These are phyloP conservation scores for Pestalotiopsis sp. DNA, from an alignment of 2,329 filamentous ascomycete genomes.

Conservation along the genomic window DNA sequence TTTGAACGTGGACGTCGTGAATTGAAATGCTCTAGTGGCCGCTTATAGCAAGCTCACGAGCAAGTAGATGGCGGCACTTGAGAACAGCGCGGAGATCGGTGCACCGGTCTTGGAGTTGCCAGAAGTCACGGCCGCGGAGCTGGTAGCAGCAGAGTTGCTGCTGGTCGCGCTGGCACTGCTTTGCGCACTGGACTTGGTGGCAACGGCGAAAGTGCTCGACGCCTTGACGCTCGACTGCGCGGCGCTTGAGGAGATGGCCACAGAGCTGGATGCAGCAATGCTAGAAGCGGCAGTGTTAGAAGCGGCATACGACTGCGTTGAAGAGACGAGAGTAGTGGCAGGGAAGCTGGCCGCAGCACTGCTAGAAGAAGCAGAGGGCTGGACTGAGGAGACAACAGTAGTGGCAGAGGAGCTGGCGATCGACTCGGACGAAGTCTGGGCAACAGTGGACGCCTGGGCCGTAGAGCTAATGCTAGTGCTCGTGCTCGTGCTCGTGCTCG, in stretches of 20 bases:
- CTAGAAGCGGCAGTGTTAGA: background rate
- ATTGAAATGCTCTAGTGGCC: background rate
- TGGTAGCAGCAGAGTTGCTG: conserved; percentile 3
- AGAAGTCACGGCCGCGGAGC: background rate
- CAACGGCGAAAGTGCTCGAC: background rate
- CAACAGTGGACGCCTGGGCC: background rate
- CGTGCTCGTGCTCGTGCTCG: no score
- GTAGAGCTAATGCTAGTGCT: background rate
- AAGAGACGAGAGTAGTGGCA: background rate
- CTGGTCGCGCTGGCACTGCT: conserved; percentile 1
- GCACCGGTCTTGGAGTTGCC: conserved; percentile 2
- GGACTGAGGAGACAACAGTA: background rate
- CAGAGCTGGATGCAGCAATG: background rate
- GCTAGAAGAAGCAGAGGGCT: background rate
- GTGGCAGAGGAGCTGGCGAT: background rate
- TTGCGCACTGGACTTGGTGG: background rate
- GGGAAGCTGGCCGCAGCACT: background rate
- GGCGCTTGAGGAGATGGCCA: background rate
- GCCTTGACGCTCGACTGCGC: background rate
- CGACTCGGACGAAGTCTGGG: background rate
- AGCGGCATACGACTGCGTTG: background rate
- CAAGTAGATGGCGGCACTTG: conserved; percentile 8
- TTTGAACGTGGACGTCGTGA: conserved; percentile 5
- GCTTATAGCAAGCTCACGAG: conserved; percentile 4
- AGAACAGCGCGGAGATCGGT: background rate